Conservation (phyloP, 1,284 basidiomycete species). For the Sanghuangporus weigelae region DNA sequence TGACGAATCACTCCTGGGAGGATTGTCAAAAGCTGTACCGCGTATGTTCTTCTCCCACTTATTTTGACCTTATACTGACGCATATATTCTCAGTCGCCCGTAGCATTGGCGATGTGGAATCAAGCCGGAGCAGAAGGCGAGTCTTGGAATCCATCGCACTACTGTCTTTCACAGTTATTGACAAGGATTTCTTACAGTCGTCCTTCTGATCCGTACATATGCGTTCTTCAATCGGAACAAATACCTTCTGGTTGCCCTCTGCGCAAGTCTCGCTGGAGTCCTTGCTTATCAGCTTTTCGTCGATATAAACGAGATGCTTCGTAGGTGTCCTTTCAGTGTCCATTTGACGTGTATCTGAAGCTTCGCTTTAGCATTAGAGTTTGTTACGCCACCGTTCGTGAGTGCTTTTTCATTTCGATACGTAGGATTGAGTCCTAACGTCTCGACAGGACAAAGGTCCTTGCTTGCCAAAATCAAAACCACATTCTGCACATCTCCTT, state of each 20-base stretch:
- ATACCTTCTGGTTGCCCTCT: constrained; percentile 55
- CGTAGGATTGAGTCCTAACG: not conserved
- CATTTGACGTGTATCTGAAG: not conserved
- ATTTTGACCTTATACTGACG: constrained; percentile 13
- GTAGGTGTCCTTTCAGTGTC: constrained; percentile 35
- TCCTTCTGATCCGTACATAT: constrained; percentile 75
- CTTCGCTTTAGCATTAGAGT: constrained; percentile 52
- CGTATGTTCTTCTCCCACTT: constrained; percentile 31
- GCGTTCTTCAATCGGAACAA: constrained; percentile 76
- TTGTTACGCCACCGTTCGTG: constrained; percentile 57
- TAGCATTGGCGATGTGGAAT: constrained; percentile 78
- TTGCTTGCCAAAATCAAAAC: constrained; percentile 75
- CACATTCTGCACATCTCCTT: constrained; percentile 71
- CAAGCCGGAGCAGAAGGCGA: constrained; percentile 73
- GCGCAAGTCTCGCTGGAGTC: constrained; percentile 59
- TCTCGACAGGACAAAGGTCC: constrained; percentile 41
- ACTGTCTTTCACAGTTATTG: not conserved
- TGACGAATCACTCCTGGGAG: constrained; percentile 54
- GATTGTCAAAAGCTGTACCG: constrained; percentile 63
- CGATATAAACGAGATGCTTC: constrained; percentile 65
- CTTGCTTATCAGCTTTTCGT: constrained; percentile 77
- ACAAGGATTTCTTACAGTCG: constrained; percentile 38
- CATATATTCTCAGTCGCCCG: constrained; percentile 51
- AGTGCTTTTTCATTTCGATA: constrained; percentile 18
- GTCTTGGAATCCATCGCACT: constrained; percentile 21